Percentiles rank a stretch among this genome's conserved stretches.
phyloP scores from a whole-genome alignment of 2,329 filamentous ascomycete genomes.

The Geosmithia morbida region DNA sequence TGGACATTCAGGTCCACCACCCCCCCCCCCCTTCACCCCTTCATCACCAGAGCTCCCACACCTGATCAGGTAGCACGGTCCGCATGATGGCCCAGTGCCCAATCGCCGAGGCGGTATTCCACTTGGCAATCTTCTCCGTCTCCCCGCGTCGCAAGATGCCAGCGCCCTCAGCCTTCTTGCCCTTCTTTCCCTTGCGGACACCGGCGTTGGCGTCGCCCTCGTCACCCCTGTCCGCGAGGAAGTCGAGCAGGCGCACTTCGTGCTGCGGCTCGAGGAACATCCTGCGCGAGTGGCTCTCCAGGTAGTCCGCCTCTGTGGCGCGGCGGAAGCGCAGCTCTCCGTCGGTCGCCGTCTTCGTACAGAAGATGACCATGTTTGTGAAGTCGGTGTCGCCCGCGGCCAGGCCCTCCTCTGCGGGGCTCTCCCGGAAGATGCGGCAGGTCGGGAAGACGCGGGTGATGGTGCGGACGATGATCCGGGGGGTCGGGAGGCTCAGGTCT shows the following conservation, averaged over 20 bases:
- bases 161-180: conserved; percentile 26
- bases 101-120: conserved; percentile 61
- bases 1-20: too few species aligned
- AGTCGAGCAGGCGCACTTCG: conserved; percentile 45
- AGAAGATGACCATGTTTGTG: conserved; percentile 94
- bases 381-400: conserved; percentile 50
- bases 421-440: conserved; percentile 84
- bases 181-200: conserved; percentile 48
- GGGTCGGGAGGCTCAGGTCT: conserved; percentile 63
- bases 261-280: conserved; percentile 58
- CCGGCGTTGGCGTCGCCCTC: conserved; percentile 31
- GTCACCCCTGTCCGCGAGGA: conserved; percentile 14
- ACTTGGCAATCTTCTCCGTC: conserved; percentile 51
- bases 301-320: conserved; percentile 49
- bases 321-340: conserved; percentile 50
- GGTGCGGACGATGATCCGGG: conserved; percentile 67
- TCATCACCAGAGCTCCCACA: conserved; percentile 83
- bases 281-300: conserved; percentile 56
- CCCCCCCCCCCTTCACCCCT: too few species aligned
- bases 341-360: conserved; percentile 44
- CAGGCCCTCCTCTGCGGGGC: conserved; percentile 32
- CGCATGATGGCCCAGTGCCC: conserved; percentile 93
- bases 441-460: conserved; percentile 72
- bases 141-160: conserved; percentile 47
- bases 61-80: conserved; percentile 54